Base-by-base conservation (phyloP, 2,329 filamentous ascomycete genomes). In the Shiraia sp. region DNA sequence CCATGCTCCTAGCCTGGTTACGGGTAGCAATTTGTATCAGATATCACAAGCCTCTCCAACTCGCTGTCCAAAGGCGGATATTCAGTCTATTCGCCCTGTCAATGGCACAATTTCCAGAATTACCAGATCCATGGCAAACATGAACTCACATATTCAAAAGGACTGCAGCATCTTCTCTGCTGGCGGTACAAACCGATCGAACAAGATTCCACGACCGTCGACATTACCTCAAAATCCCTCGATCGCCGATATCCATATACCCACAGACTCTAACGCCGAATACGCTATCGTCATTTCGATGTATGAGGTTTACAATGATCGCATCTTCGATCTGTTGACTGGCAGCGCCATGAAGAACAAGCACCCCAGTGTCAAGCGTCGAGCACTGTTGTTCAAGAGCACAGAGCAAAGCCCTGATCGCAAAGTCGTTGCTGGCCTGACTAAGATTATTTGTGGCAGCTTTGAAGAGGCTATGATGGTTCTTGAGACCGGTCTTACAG, bases 281-380 rank as follows among this genome's bases (percentile, higher is more conserved):
- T 96, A 96, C 57, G 86, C 87, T 4, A 83, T 99, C 39, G 75
- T 99, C 9, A 79, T 99, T 15, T 96, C 90, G 39, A 99, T 99
- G 91, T 97, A 97, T 70, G 93, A 99, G 69, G 92, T 99, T 1
- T 96, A 99, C 75, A 99, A 99, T 63, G 92, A 99, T 71, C 85
- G 91, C 25, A 97, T 99, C 53, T 97, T 95, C 66, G 93, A 99
- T 61, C 82, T 99, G 0, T 76, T 99, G 1, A 87, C 86, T 0
- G 76, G 78, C 0, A 79, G 81, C 2, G 71, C 76, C 15, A 79
- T 79, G 48, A 79, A 79, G 25, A 77, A 78, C 4, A 85, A 74
- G 48, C 63, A 68, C 34, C 69, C 71, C 19, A 72, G 70, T 19
- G 69, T 75, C n/a, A 75, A 76, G 48, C 83, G 93, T n/a, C 82